phyloP scores from a whole-genome alignment of 805 yeast genomes.

The Candida methanosorbosa region DNA sequence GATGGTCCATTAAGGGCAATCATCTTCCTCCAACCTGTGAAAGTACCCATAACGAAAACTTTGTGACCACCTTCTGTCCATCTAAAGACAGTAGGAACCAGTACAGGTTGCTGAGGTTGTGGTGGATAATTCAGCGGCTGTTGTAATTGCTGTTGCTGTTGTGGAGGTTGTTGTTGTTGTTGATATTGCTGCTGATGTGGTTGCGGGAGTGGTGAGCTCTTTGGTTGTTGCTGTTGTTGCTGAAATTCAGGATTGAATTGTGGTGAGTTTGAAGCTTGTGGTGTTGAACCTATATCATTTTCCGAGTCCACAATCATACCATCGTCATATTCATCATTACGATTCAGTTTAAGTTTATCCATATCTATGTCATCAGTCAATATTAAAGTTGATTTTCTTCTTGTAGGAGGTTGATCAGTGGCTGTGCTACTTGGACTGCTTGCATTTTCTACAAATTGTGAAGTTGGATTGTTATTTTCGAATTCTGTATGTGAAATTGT shows the following conservation, averaged over 20 bases:
- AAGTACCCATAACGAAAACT: slow-evolving; percentile 94
- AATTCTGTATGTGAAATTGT: slow-evolving; percentile 8
- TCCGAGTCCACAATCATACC: slow-evolving; percentile 20
- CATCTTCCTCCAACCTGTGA: slow-evolving; percentile 98
- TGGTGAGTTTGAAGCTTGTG: slow-evolving; percentile 8
- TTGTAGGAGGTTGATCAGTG: slow-evolving; percentile 18
- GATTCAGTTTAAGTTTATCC: slow-evolving; percentile 41
- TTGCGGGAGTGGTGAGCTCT: background rate
- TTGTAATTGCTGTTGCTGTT: slow-evolving; percentile 5
- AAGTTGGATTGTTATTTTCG: slow-evolving; percentile 1
- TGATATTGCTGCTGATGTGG: slow-evolving; percentile 2
- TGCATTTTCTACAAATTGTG: slow-evolving; percentile 9
- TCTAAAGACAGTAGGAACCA: slow-evolving; percentile 55
- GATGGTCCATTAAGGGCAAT: slow-evolving; percentile 61
- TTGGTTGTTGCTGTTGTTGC: slow-evolving; percentile 5
- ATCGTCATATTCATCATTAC: slow-evolving; percentile 22
- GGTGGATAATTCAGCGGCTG: slow-evolving; percentile 3
- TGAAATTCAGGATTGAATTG: slow-evolving; percentile 9
- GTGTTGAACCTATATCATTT: slow-evolving; percentile 13
- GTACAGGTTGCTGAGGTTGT: slow-evolving; percentile 13
- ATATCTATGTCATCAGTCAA: slow-evolving; percentile 59
- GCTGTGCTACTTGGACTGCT: background rate
- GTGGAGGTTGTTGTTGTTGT: slow-evolving; percentile 4
- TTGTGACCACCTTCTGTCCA: slow-evolving; percentile 97
- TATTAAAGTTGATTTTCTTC: slow-evolving; percentile 65